These are phyloP conservation scores for Botrytis squamosa DNA, from an alignment of 2,329 filamentous ascomycete species.

Conservation along the genomic window DNA sequence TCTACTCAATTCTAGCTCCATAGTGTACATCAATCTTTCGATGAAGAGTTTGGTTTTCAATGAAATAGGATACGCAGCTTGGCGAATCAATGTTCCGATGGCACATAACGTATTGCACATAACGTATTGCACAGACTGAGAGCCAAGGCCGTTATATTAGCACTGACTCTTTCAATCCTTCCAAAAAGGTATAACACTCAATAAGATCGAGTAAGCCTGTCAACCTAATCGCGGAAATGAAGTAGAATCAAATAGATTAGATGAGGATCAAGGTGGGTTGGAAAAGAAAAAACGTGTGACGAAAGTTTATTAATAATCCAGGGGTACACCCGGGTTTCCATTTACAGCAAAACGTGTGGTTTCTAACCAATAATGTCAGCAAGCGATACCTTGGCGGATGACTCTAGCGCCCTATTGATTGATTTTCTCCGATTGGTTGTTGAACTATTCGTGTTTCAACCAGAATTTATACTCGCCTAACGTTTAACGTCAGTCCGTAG, in stretches of 20 bases:
- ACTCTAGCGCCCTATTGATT: background rate
- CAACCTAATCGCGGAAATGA: background rate
- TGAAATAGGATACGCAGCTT: background rate
- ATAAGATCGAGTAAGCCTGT: background rate
- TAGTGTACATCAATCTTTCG: background rate
- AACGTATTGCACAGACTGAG: too few relatives aligned
- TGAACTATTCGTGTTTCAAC: background rate
- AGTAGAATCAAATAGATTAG: slow-evolving; percentile 8
- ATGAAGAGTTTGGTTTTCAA: background rate
- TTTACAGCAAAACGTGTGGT: background rate
- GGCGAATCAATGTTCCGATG: background rate
- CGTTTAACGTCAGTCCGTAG: background rate
- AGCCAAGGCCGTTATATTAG: background rate
- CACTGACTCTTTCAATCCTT: background rate
- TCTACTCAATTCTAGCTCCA: background rate
- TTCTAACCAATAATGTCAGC: background rate
- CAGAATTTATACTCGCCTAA: background rate
- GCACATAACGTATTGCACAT: background rate
- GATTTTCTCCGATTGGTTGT: background rate
- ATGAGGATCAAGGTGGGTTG: background rate
- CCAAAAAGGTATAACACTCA: background rate
- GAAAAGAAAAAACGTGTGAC: background rate
- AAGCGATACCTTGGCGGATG: background rate
- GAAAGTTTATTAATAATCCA: background rate
- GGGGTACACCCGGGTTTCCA: background rate